Evolutionary conservation across 1,284 basidiomycete species (phyloP).

Genomic region (Irpex lacteus): DNA sequence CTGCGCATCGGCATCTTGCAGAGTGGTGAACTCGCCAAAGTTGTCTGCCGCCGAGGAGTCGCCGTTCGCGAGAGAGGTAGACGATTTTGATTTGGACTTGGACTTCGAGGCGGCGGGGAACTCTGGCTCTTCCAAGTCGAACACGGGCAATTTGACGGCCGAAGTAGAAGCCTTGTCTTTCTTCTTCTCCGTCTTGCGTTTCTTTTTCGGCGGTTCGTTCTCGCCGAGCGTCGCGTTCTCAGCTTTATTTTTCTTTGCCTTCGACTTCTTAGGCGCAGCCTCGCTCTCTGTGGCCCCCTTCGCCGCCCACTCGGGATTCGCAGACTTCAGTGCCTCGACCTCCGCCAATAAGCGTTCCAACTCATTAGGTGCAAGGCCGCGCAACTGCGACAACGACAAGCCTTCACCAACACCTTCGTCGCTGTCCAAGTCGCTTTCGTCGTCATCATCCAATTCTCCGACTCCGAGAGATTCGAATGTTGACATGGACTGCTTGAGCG

Average conservation of each 20-base stretch:
- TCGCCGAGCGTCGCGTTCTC: slow-evolving; percentile 9
- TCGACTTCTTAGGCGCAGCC: slow-evolving; percentile 12
- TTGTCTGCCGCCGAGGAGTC: slow-evolving; percentile 40
- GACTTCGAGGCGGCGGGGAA: slow-evolving; percentile 37
- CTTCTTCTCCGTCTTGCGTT: slow-evolving; percentile 24
- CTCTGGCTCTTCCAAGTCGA: slow-evolving; percentile 74
- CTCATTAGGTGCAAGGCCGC: slow-evolving; percentile 44
- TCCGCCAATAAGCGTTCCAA: slow-evolving; percentile 56
- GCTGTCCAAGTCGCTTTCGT: background rate
- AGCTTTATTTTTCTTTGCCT: slow-evolving; percentile 12
- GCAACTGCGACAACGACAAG: slow-evolving; percentile 11
- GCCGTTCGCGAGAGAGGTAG: slow-evolving; percentile 12
- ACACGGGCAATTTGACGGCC: slow-evolving; percentile 37
- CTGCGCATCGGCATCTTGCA: slow-evolving; percentile 69
- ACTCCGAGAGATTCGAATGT: slow-evolving; percentile 85
- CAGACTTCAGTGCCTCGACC: slow-evolving; percentile 20
- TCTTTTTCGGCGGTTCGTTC: slow-evolving; percentile 31
- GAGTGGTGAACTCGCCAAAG: slow-evolving; percentile 73
- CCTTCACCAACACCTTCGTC: slow-evolving; percentile 30
- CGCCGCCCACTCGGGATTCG: slow-evolving; percentile 26
- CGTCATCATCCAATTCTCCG: slow-evolving; percentile 7
- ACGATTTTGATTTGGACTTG: slow-evolving; percentile 4
- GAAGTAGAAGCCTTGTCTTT: background rate
- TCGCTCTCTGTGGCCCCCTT: slow-evolving; percentile 19
- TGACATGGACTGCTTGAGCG: slow-evolving; percentile 81